Percentiles rank a stretch among this genome's conserved stretches.
phyloP scores from a whole-genome alignment of 345 rosid genomes.

The Noccaea caerulescens region DNA sequence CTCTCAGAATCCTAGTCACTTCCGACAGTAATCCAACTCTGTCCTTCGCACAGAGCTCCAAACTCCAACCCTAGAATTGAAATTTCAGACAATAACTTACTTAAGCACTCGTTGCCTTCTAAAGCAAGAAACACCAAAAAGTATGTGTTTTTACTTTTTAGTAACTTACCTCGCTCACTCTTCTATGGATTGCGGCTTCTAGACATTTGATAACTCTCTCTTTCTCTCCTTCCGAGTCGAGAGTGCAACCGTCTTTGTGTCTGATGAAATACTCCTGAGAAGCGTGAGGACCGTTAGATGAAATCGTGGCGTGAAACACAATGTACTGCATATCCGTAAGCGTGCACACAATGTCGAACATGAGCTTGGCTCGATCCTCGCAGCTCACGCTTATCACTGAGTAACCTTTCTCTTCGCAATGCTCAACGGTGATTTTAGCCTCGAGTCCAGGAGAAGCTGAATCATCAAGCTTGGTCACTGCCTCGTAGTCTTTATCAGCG shows the following conservation, averaged over 20 bases:
- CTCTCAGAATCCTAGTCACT: slow-evolving; percentile 83
- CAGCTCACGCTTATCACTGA: slow-evolving; percentile 74
- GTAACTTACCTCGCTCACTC: slow-evolving; percentile 83
- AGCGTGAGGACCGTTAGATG: slow-evolving; percentile 79
- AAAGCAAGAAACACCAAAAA: slow-evolving; percentile 15
- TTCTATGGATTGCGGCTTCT: slow-evolving; percentile 83
- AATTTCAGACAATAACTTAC: neutral
- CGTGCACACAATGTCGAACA: slow-evolving; percentile 95
- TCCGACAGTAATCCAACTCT: slow-evolving; percentile 84
- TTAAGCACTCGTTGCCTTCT: slow-evolving; percentile 24
- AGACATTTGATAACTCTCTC: slow-evolving; percentile 86
- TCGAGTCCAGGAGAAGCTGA: slow-evolving; percentile 48
- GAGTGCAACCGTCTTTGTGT: slow-evolving; percentile 90
- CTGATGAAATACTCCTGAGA: slow-evolving; percentile 90
- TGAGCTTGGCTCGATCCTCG: slow-evolving; percentile 85
- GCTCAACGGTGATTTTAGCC: slow-evolving; percentile 66
- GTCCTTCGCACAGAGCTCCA: slow-evolving; percentile 87
- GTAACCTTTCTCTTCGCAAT: slow-evolving; percentile 78
- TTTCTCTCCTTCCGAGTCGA: slow-evolving; percentile 81
- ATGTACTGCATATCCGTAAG: slow-evolving; percentile 97
- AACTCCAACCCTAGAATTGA: slow-evolving; percentile 69
- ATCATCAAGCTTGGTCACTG: slow-evolving; percentile 48
- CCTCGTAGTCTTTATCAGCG: slow-evolving; percentile 91
- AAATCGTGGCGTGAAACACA: slow-evolving; percentile 84
- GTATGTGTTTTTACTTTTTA: neutral